Percentiles rank a stretch among this genome's conserved stretches.
phyloP scores from a whole-genome alignment of 768 basidiomycete genomes.

The Phaeotremella fagi region DNA sequence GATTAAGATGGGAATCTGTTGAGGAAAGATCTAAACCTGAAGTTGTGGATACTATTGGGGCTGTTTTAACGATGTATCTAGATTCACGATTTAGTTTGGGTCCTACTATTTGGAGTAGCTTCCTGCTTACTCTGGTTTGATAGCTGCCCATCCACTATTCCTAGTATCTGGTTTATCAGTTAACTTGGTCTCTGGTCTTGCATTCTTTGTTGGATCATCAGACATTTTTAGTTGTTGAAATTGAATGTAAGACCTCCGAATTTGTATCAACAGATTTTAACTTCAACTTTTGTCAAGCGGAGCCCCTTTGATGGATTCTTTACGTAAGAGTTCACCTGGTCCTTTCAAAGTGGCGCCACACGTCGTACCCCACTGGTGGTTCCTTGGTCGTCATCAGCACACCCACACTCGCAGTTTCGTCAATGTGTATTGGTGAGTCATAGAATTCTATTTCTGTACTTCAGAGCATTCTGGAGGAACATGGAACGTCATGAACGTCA shows the following conservation, averaged over 20 bases:
- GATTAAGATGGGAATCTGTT: conserved; percentile 10
- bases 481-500: too few relatives aligned
- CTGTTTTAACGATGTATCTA: conserved; percentile 22
- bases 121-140: conserved; percentile 44
- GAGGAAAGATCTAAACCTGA: conserved; percentile 20
- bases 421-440: too few relatives aligned
- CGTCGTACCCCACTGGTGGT: too few relatives aligned
- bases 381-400: too few relatives aligned
- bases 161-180: conserved; percentile 11
- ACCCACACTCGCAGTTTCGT: too few relatives aligned
- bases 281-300: neutral
- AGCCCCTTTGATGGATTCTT: neutral
- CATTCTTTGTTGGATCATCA: conserved; percentile 12
- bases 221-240: conserved; percentile 14
- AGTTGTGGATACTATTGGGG: conserved; percentile 9
- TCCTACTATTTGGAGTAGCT: neutral
- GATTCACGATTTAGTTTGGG: neutral
- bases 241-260: neutral
- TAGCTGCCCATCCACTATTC: conserved; percentile 33
- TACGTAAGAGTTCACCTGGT: too few relatives aligned
- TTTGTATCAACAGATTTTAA: neutral
- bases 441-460: too few relatives aligned
- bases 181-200: conserved; percentile 28
- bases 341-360: too few relatives aligned
- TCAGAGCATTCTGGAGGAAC: too few relatives aligned